phyloP scores from a whole-genome alignment of 345 rosid genomes.

The Hibiscus mutabilis region DNA sequence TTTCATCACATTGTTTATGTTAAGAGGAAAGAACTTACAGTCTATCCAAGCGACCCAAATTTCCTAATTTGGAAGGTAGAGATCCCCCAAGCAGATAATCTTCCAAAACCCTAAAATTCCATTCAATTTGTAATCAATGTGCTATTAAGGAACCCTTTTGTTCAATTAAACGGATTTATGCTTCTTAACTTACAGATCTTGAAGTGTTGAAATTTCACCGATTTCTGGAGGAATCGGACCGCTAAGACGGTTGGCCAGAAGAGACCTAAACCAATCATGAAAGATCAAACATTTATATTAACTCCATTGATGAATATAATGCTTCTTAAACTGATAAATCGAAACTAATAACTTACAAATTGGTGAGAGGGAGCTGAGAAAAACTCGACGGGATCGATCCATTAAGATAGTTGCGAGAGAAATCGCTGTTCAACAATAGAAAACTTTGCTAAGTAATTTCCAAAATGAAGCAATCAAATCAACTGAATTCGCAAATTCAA shows the following conservation, averaged over 20 bases:
- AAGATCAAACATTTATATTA: neutral
- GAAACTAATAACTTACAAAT: conserved; percentile 35
- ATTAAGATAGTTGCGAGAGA: conserved; percentile 55
- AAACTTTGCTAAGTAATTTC: neutral
- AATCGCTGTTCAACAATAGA: conserved; percentile 44
- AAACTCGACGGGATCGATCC: conserved; percentile 63
- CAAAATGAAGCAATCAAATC: neutral
- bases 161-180: neutral
- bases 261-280: conserved; percentile 32
- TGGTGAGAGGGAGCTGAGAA: conserved; percentile 39
- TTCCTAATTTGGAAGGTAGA: conserved; percentile 61
- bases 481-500: neutral
- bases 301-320: neutral
- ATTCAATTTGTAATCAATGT: conserved; percentile 5
- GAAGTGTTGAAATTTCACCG: conserved; percentile 49
- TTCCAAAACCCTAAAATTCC: conserved; percentile 50
- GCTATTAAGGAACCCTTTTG: neutral
- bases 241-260: conserved; percentile 55
- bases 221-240: conserved; percentile 59
- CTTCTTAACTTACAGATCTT: conserved; percentile 42
- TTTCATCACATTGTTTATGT: neutral
- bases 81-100: conserved; percentile 53
- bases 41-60: conserved; percentile 37
- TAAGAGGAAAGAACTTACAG: conserved; percentile 34
- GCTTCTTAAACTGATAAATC: neutral